Conservation (phyloP, 108 stramenopile genomes). For the Nannochloropsis gaditana region DNA sequence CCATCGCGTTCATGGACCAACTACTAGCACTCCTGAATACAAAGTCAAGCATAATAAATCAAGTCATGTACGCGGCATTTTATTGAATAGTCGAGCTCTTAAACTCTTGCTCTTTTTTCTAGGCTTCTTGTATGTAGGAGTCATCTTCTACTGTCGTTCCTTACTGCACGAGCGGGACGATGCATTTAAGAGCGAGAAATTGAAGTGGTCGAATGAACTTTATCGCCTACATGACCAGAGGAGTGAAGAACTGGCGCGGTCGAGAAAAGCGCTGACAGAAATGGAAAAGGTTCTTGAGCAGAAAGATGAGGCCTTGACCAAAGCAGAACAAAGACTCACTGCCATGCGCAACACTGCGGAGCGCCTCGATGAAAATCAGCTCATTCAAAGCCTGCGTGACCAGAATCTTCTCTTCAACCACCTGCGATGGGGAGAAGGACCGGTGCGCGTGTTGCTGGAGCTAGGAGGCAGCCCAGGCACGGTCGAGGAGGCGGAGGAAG, state of each 20-base stretch:
- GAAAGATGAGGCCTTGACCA: not conserved
- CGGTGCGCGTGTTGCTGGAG: not conserved
- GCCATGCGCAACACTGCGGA: not conserved
- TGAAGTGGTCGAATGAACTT: not conserved
- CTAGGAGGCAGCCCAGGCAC: not conserved
- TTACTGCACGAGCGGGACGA: not conserved
- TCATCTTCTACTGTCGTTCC: not conserved
- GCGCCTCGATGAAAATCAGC: not conserved
- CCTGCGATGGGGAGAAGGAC: not conserved
- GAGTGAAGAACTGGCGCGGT: not conserved
- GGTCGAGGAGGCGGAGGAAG: not conserved
- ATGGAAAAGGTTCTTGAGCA: not conserved
- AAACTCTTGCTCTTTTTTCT: not conserved
- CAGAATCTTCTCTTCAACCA: constrained; percentile 1
- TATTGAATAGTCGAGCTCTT: not conserved
- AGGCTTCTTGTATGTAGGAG: not conserved
- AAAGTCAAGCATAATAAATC: not conserved
- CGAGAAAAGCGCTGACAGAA: not conserved
- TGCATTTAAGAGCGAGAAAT: not conserved
- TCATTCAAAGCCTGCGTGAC: not conserved
- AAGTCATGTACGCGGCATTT: not conserved
- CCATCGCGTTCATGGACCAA: not conserved
- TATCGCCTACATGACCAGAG: not conserved
- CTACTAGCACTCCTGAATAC: not conserved
- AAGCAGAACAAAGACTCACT: not conserved